These are phyloP conservation scores for Metschnikowia lunata DNA, from an alignment of 805 yeast genomes.

Conservation along the genomic window DNA sequence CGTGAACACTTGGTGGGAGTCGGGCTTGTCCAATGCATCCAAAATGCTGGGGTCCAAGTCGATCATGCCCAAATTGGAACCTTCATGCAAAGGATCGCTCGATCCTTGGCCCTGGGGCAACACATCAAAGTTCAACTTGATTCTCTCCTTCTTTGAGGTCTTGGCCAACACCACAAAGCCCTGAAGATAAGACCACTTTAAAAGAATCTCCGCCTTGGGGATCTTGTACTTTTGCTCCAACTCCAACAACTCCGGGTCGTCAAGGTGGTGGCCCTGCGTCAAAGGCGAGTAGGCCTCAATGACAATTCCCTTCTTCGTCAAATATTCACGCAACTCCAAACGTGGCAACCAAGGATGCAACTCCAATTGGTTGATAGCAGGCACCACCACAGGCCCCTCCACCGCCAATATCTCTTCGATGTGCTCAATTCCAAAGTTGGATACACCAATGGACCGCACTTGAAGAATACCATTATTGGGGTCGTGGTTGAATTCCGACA, in stretches of 20 bases:
- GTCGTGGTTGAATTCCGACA: conserved; percentile 62
- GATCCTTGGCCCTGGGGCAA: conserved; percentile 28
- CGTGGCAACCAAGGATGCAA: conserved; percentile 81
- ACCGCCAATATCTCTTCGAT: conserved; percentile 57
- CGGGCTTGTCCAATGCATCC: conserved; percentile 32
- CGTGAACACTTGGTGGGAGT: conserved; percentile 30
- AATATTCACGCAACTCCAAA: conserved; percentile 56
- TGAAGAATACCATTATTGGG: conserved; percentile 48
- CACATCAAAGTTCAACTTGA: conserved; percentile 52
- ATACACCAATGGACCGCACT: conserved; percentile 70
- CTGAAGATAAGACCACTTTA: conserved; percentile 70
- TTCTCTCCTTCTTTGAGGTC: conserved; percentile 49
- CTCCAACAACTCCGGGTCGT: conserved; percentile 48
- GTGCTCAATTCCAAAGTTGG: conserved; percentile 62
- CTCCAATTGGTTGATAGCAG: conserved; percentile 80
- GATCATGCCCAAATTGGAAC: conserved; percentile 32
- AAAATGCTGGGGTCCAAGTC: conserved; percentile 37
- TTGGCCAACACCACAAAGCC: conserved; percentile 72
- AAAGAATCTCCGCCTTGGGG: conserved; percentile 57
- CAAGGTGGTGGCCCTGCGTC: conserved; percentile 54
- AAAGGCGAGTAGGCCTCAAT: conserved; percentile 82
- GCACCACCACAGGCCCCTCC: conserved; percentile 44
- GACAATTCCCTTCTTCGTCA: conserved; percentile 49
- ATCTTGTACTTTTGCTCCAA: conserved; percentile 49
- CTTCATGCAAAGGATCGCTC: conserved; percentile 23